These are phyloP conservation scores for Pseudognaphalium luteoalbum DNA, from an alignment of 129 eudicot species.

Conservation along the genomic window DNA sequence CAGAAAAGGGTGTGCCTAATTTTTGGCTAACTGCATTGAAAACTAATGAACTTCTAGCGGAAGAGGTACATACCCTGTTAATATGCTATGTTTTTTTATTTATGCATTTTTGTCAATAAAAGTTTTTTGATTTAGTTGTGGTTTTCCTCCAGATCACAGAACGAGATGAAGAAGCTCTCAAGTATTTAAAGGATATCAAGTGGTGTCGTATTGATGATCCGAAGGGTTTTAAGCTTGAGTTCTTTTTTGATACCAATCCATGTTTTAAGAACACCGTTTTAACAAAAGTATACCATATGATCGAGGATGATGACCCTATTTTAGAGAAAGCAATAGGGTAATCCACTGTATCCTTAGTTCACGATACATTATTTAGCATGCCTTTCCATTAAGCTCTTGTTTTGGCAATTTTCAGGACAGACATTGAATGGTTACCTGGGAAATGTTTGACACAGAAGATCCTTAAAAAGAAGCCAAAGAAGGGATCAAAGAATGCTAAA, in stretches of 20 bases:
- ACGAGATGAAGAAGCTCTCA: constrained; percentile 83
- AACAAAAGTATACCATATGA: constrained; percentile 79
- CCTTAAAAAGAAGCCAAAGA: constrained; percentile 14
- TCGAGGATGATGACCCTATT: constrained; percentile 88
- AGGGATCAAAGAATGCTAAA: constrained; percentile 9
- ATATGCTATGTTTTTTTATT: neutral
- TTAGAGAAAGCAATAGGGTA: constrained; percentile 92
- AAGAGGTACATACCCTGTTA: constrained; percentile 58
- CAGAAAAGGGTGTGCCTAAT: constrained; percentile 86
- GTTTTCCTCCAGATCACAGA: constrained; percentile 56
- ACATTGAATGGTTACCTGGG: constrained; percentile 81
- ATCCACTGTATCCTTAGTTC: neutral
- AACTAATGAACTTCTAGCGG: constrained; percentile 61
- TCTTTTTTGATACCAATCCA: constrained; percentile 70
- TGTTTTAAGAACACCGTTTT: constrained; percentile 63
- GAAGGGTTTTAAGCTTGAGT: constrained; percentile 90
- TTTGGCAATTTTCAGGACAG: constrained; percentile 47
- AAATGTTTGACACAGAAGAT: constrained; percentile 12
- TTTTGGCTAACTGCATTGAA: constrained; percentile 87
- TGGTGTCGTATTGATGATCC: constrained; percentile 70
- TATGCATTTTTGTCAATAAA: neutral
- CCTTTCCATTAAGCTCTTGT: constrained; percentile 1
- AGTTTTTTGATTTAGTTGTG: neutral
- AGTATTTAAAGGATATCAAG: constrained; percentile 74
- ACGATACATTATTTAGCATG: neutral